Evolutionary conservation across 176 grass and related monocot species (phyloP).

Genomic region (Oryza glumipatula): DNA sequence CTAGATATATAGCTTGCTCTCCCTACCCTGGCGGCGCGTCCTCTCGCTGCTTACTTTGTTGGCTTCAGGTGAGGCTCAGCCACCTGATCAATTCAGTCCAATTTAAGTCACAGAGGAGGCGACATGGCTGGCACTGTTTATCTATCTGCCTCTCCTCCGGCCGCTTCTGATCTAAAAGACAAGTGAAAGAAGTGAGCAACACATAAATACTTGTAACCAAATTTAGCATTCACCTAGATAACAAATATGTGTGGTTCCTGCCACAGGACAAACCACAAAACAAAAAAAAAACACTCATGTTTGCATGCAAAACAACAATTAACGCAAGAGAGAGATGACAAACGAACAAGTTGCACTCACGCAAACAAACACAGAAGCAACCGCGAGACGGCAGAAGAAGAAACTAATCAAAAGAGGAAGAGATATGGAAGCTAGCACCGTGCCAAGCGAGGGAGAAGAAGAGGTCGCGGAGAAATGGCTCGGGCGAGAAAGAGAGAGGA

Average conservation of each 20-base stretch:
- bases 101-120: slow-evolving; percentile 38
- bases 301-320: slow-evolving; percentile 53
- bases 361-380: background rate
- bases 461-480: slow-evolving; percentile 36
- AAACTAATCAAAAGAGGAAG: background rate
- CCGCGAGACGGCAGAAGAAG: background rate
- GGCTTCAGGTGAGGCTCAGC: slow-evolving; percentile 34
- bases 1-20: background rate
- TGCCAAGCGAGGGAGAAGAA: slow-evolving; percentile 39
- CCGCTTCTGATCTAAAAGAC: slow-evolving; percentile 54
- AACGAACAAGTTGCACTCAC: slow-evolving; percentile 55
- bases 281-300: background rate
- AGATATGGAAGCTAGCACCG: background rate
- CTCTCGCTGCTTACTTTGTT: background rate
- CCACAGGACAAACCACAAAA: slow-evolving; percentile 28
- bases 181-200: slow-evolving; percentile 21
- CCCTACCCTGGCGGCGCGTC: background rate
- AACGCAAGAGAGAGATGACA: slow-evolving; percentile 41
- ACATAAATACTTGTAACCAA: slow-evolving; percentile 35
- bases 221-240: background rate
- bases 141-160: slow-evolving; percentile 26
- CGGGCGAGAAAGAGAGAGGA: background rate
- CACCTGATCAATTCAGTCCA: slow-evolving; percentile 23
- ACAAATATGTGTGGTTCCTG: slow-evolving; percentile 17
- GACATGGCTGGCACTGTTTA: slow-evolving; percentile 32